Evolutionary conservation across 176 grass and related monocot species (phyloP).

Genomic region (Calamus simplicifolius): DNA sequence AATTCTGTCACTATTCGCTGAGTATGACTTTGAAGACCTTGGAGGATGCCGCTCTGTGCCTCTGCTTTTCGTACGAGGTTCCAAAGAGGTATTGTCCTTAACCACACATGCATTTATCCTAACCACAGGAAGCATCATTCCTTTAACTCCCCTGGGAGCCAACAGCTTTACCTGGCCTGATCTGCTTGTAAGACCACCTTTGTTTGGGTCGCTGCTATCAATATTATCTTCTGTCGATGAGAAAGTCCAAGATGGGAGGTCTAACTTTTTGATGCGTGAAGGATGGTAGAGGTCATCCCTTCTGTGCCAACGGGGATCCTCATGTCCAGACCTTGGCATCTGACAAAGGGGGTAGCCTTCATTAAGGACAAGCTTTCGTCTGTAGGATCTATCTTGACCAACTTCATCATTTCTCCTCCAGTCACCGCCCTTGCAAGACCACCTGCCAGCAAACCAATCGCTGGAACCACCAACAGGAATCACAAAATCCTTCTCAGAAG

Average conservation of each 20-base stretch:
- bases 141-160: slow-evolving; percentile 61
- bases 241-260: slow-evolving; percentile 73
- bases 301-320: slow-evolving; percentile 63
- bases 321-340: slow-evolving; percentile 55
- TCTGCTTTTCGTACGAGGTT: slow-evolving; percentile 46
- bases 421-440: slow-evolving; percentile 90
- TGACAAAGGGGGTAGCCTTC: slow-evolving; percentile 80
- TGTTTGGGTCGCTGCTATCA: slow-evolving; percentile 48
- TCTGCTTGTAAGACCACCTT: slow-evolving; percentile 41
- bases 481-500: slow-evolving; percentile 25
- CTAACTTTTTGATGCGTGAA: slow-evolving; percentile 55
- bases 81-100: slow-evolving; percentile 48
- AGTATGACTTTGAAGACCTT: slow-evolving; percentile 64
- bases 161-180: slow-evolving; percentile 35
- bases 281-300: slow-evolving; percentile 66
- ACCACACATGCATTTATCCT: slow-evolving; percentile 86
- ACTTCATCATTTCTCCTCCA: slow-evolving; percentile 89
- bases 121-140: slow-evolving; percentile 63
- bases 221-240: slow-evolving; percentile 65
- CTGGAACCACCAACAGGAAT: slow-evolving; percentile 32
- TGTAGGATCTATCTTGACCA: slow-evolving; percentile 54
- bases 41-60: slow-evolving; percentile 45
- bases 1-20: slow-evolving; percentile 60
- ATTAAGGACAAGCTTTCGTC: slow-evolving; percentile 77
- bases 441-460: slow-evolving; percentile 79